These are phyloP conservation scores for Corinectria fuckeliana DNA, from an alignment of 2,329 filamentous ascomycete species.

Conservation along the genomic window DNA sequence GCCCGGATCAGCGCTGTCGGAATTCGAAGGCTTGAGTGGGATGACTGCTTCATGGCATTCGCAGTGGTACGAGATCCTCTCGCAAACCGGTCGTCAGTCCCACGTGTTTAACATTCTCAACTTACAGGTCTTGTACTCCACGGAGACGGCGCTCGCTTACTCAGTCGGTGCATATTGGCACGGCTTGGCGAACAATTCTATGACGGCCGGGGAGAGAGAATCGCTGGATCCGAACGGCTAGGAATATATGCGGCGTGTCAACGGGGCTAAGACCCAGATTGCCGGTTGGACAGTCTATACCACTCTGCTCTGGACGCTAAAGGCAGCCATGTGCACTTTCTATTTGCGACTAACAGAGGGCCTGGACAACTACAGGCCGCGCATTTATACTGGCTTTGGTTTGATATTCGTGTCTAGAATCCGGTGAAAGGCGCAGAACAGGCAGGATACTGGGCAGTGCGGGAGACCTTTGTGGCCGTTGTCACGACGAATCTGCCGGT, in stretches of 20 bases:
- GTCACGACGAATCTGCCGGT: slow-evolving; percentile 47
- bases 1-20: slow-evolving; percentile 43
- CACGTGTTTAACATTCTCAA: slow-evolving; percentile 8
- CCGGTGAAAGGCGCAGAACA: slow-evolving; percentile 43
- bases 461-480: slow-evolving; percentile 48
- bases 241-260: slow-evolving; percentile 47
- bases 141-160: slow-evolving; percentile 57
- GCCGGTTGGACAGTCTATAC: slow-evolving; percentile 59
- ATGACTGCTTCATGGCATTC: slow-evolving; percentile 46
- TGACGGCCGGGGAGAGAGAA: slow-evolving; percentile 56
- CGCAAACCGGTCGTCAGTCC: slow-evolving; percentile 53
- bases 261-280: slow-evolving; percentile 60
- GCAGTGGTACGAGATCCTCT: slow-evolving; percentile 49
- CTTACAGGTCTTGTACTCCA: slow-evolving; percentile 54
- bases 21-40: slow-evolving; percentile 39
- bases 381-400: slow-evolving; percentile 54
- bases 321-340: slow-evolving; percentile 59
- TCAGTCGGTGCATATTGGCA: slow-evolving; percentile 51
- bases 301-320: slow-evolving; percentile 57
- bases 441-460: slow-evolving; percentile 45
- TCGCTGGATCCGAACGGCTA: slow-evolving; percentile 48
- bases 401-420: slow-evolving; percentile 48
- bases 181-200: slow-evolving; percentile 60
- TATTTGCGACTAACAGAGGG: slow-evolving; percentile 55
- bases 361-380: slow-evolving; percentile 12